phyloP scores from a whole-genome alignment of 345 rosid genomes.

The Laguncularia racemosa region DNA sequence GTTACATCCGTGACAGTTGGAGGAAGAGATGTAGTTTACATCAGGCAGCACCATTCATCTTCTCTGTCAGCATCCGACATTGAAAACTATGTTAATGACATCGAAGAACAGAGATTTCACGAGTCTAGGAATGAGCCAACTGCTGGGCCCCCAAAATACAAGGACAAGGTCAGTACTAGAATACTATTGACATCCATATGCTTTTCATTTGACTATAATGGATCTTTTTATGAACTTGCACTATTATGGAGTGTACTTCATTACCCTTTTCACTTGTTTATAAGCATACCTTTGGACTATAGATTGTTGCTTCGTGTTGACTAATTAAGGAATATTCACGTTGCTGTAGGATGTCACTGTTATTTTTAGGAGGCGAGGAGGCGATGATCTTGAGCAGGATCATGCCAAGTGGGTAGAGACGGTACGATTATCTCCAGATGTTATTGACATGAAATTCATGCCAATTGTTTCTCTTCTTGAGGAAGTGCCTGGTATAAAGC shows the following conservation, averaged over 20 bases:
- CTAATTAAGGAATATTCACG: no score
- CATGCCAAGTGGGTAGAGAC: conserved; percentile 86
- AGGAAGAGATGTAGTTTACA: conserved; percentile 92
- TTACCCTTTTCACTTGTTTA: no score
- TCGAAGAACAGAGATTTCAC: conserved; percentile 57
- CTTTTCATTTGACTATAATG: background rate
- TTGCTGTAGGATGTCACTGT: conserved; percentile 95
- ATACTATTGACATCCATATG: background rate
- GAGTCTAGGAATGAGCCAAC: conserved; percentile 54
- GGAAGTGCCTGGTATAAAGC: conserved; percentile 81
- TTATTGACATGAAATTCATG: conserved; percentile 83
- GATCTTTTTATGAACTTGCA: background rate
- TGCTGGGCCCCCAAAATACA: conserved; percentile 70
- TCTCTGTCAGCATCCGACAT: conserved; percentile 58
- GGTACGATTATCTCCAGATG: conserved; percentile 74
- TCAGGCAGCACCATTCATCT: conserved; percentile 90
- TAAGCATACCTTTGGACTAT: no score
- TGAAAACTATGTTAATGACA: conserved; percentile 74
- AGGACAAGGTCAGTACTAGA: conserved; percentile 72
- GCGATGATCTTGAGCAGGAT: conserved; percentile 96
- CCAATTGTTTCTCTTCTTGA: conserved; percentile 84
- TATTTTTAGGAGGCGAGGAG: conserved; percentile 97
- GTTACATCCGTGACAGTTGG: conserved; percentile 91
- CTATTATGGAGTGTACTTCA: background rate
- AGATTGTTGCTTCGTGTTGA: no score